A percentile compares a stretch with the other conserved stretches of the same genome.
Evolutionary conservation across 768 basidiomycete genomes (phyloP).

Genomic region (Trametes villosa): DNA sequence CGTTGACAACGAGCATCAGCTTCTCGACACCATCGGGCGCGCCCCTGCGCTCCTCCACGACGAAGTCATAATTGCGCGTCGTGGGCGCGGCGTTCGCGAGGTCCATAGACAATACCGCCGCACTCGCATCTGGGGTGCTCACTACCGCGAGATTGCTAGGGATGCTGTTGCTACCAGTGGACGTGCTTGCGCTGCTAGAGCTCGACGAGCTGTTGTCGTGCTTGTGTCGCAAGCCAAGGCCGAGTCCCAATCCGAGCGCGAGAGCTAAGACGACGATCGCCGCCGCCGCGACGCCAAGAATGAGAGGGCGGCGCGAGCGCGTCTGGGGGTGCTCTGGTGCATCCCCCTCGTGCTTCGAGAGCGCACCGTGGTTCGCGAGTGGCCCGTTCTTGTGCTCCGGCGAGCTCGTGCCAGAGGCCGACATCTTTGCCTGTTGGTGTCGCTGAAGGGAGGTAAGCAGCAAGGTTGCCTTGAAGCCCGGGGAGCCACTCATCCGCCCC

Average conservation of each 20-base stretch:
- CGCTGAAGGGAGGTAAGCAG: neutral
- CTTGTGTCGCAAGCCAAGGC: conserved; percentile 22
- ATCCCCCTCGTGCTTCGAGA: neutral
- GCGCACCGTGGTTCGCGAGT: neutral
- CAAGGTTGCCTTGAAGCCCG: neutral
- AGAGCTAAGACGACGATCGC: conserved; percentile 27
- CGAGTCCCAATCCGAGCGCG: conserved; percentile 32
- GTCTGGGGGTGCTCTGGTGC: neutral
- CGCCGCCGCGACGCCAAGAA: neutral
- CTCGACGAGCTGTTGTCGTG: neutral
- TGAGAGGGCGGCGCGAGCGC: neutral
- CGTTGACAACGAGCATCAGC: conserved; percentile 53
- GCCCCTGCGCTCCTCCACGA: conserved; percentile 42
- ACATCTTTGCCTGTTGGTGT: neutral
- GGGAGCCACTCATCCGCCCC: neutral
- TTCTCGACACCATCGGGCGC: conserved; percentile 48
- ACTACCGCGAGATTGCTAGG: conserved; percentile 1
- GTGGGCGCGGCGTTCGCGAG: conserved; percentile 10
- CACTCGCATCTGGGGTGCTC: conserved; percentile 14
- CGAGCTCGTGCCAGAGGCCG: conserved; percentile 5
- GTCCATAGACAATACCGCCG: conserved; percentile 2
- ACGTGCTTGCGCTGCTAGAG: neutral
- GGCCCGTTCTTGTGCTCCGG: conserved; percentile 1
- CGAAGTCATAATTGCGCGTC: conserved; percentile 50
- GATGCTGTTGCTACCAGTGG: neutral